Conservation (phyloP, 805 yeast genomes). For the Kluyveromyces siamensis region DNA sequence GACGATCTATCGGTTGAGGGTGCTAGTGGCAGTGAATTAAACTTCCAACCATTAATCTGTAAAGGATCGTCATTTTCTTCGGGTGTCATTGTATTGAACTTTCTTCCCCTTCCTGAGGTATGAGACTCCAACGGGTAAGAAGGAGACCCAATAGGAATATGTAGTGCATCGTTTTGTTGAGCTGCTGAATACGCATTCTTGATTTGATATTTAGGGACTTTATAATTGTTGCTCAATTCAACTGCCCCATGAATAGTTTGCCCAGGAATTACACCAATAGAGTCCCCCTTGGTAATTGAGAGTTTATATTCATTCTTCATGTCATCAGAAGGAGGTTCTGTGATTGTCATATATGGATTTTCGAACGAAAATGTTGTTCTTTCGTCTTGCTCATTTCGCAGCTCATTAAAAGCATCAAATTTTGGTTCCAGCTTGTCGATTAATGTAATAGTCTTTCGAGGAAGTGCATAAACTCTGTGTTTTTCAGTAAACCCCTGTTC, state of each 20-base stretch:
- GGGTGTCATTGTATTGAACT: not conserved
- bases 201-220: constrained; percentile 27
- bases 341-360: constrained; percentile 15
- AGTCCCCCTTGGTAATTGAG: constrained; percentile 18
- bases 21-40: constrained; percentile 23
- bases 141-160: constrained; percentile 19
- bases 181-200: constrained; percentile 26
- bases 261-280: constrained; percentile 20
- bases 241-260: constrained; percentile 25
- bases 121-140: constrained; percentile 1
- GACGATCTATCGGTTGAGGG: constrained; percentile 11
- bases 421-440: constrained; percentile 13
- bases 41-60: constrained; percentile 27
- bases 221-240: constrained; percentile 24
- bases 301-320: constrained; percentile 16
- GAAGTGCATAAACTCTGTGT: constrained; percentile 34
- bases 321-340: constrained; percentile 22
- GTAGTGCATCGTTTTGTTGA: constrained; percentile 17
- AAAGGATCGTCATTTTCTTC: constrained; percentile 7
- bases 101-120: constrained; percentile 1
- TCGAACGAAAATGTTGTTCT: not conserved
- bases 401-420: constrained; percentile 4
- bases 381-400: not conserved
- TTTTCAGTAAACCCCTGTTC: constrained; percentile 37
- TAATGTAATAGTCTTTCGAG: constrained; percentile 9